phyloP scores from a whole-genome alignment of 129 eudicot genomes.

The Flaveria linearis region DNA sequence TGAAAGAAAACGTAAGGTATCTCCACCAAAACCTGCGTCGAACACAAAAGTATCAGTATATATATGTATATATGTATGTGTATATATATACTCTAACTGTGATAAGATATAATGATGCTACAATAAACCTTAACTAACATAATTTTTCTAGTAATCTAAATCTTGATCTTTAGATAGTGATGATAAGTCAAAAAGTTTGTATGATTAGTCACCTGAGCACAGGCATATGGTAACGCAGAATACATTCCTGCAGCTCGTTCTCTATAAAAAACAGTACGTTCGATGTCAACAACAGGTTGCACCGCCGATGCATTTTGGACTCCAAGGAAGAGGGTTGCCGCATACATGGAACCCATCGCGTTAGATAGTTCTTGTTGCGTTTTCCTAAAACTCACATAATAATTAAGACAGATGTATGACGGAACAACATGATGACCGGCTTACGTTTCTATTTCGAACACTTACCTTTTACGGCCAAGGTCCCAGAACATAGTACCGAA shows the following conservation, averaged over 20 bases:
- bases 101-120: too few species aligned
- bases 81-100: too few species aligned
- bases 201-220: constrained; percentile 58
- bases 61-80: too few species aligned
- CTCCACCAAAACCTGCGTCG: constrained; percentile 62
- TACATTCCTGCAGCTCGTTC: constrained; percentile 95
- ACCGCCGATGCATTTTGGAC: constrained; percentile 65
- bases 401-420: too few species aligned
- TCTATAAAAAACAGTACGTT: constrained; percentile 78
- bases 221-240: constrained; percentile 83
- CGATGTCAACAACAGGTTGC: constrained; percentile 79
- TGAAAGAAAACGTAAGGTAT: constrained; percentile 66
- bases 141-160: too few species aligned
- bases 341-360: constrained; percentile 83
- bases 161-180: too few species aligned
- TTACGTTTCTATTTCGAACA: neutral
- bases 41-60: neutral
- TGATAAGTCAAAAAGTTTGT: neutral
- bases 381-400: constrained; percentile 35
- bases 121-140: too few species aligned
- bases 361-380: constrained; percentile 48
- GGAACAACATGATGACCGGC: neutral
- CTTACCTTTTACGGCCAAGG: constrained; percentile 70
- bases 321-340: constrained; percentile 64
- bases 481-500: constrained; percentile 83